Conservation (phyloP, 23 red algal species). For the Gracilariopsis chorda region DNA sequence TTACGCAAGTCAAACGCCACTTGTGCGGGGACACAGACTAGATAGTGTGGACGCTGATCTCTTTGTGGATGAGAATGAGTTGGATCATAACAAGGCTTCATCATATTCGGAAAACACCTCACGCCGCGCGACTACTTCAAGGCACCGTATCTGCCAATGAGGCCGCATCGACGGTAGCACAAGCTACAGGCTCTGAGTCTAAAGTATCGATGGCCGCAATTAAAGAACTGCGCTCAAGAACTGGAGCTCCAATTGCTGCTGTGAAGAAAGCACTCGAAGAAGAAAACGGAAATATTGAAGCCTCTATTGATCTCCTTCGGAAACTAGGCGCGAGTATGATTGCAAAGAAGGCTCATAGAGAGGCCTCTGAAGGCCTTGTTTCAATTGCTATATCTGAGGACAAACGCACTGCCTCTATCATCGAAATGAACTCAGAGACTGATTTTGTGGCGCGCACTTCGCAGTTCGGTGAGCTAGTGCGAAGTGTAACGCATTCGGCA, state of each 20-base stretch:
- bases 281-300: conserved; percentile 43
- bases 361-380: conserved; percentile 51
- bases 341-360: conserved; percentile 41
- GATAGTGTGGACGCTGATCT: too few species aligned
- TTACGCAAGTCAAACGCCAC: too few species aligned
- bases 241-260: conserved; percentile 65
- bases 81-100: too few species aligned
- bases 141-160: too few species aligned
- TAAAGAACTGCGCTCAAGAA: conserved; percentile 46
- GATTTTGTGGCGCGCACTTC: conserved; percentile 79
- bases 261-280: conserved; percentile 70
- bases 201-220: conserved; percentile 43
- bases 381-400: conserved; percentile 11
- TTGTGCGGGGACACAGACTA: too few species aligned
- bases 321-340: conserved; percentile 45
- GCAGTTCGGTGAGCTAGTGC: conserved; percentile 36
- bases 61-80: too few species aligned
- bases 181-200: not conserved
- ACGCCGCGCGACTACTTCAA: too few species aligned
- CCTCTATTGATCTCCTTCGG: conserved; percentile 37
- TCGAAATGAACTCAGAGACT: conserved; percentile 62
- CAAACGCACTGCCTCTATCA: conserved; percentile 19
- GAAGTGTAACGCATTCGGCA: conserved; percentile 19
- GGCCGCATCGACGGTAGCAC: too few species aligned
- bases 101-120: too few species aligned